These are phyloP conservation scores for Crepidotus variabilis DNA, from an alignment of 768 basidiomycete genomes.

Conservation along the genomic window DNA sequence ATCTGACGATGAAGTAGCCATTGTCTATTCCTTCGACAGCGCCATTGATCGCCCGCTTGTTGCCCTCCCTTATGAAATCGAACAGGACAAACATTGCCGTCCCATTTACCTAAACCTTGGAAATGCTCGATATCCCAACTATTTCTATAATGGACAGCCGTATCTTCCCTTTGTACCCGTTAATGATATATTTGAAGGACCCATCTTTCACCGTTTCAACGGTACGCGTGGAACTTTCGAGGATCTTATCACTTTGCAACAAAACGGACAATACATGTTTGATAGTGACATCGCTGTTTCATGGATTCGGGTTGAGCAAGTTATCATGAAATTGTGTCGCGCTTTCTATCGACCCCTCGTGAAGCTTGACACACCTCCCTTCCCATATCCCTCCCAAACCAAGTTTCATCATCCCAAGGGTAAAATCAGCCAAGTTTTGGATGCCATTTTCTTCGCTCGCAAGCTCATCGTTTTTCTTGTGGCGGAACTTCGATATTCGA, in stretches of 20 bases:
- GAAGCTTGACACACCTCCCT: too few species aligned
- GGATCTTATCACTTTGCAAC: not conserved
- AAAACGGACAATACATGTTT: not conserved
- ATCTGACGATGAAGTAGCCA: too few species aligned
- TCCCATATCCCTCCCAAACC: not conserved
- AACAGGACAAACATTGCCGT: too few species aligned
- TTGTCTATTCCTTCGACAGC: too few species aligned
- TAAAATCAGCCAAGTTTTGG: not conserved
- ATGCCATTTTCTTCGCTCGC: not conserved
- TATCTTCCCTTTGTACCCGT: not conserved
- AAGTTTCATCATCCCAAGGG: not conserved
- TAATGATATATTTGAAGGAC: not conserved
- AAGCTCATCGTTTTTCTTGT: not conserved
- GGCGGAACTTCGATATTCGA: not conserved
- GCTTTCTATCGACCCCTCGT: not conserved
- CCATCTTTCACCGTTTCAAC: not conserved
- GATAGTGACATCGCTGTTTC: not conserved
- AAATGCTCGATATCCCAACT: not conserved
- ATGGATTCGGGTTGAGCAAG: not conserved
- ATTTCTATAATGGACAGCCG: not conserved
- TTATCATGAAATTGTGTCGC: not conserved
- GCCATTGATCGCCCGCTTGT: too few species aligned
- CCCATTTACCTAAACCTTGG: too few species aligned
- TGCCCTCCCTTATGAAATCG: too few species aligned
- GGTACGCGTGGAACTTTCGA: not conserved